These are phyloP conservation scores for Phytophthora foliorum DNA, from an alignment of 352 stramenopile genomes.

Conservation along the genomic window DNA sequence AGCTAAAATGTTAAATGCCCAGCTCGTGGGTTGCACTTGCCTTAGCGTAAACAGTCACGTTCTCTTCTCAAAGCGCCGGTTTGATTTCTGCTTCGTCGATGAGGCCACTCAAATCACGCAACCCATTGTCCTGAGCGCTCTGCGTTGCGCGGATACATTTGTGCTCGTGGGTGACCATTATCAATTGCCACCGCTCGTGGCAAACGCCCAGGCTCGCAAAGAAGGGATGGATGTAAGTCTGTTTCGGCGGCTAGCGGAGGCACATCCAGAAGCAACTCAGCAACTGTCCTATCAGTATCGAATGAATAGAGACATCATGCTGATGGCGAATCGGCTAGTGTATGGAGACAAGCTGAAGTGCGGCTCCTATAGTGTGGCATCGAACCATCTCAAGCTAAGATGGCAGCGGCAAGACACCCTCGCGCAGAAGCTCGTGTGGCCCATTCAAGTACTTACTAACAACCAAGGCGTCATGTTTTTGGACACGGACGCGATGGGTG, in stretches of 20 bases:
- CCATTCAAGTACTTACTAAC: conserved; percentile 47
- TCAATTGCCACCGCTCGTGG: conserved; percentile 97
- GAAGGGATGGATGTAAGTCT: conserved; percentile 92
- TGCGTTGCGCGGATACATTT: conserved; percentile 95
- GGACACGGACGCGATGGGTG: conserved; percentile 78
- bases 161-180: conserved; percentile 98
- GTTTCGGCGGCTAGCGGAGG: conserved; percentile 93
- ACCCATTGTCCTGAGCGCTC: conserved; percentile 93
- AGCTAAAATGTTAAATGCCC: conserved; percentile 50
- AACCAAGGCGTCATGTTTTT: conserved; percentile 84
- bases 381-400: conserved; percentile 51
- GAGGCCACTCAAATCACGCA: conserved; percentile 99
- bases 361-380: conserved; percentile 67
- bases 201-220: conserved; percentile 86
- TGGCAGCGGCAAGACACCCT: conserved; percentile 29
- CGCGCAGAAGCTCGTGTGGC: conserved; percentile 43
- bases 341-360: conserved; percentile 96
- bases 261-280: conserved; percentile 91
- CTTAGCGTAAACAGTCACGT: conserved; percentile 81
- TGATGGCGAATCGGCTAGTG: conserved; percentile 95
- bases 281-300: conserved; percentile 98
- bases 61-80: conserved; percentile 87
- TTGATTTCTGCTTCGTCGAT: conserved; percentile 99
- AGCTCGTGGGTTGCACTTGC: conserved; percentile 83
- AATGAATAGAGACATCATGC: conserved; percentile 98